A percentile compares a stretch with the other conserved stretches of the same genome.
Conservation (phyloP, 352 stramenopile species). For the Pythium brachiatum region DNA sequence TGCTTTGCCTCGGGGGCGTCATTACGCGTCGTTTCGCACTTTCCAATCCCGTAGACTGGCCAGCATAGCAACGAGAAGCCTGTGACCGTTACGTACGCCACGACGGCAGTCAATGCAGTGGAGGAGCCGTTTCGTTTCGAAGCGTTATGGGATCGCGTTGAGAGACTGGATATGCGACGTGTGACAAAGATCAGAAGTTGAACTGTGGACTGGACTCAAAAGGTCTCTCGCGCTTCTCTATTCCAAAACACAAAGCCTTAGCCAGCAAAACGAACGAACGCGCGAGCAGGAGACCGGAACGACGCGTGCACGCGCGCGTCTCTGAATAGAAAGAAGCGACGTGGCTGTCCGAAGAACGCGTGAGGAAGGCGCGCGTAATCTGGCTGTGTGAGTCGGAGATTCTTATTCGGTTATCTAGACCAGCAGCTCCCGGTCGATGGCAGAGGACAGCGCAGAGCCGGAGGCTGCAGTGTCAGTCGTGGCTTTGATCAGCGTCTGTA, state of each 20-base stretch:
- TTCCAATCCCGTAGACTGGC: background rate
- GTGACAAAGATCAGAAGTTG: background rate
- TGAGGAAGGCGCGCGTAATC: background rate
- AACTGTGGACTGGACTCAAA: background rate
- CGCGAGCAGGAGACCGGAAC: background rate
- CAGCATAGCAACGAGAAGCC: background rate
- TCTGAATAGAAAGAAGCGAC: background rate
- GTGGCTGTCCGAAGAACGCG: background rate
- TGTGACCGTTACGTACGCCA: background rate
- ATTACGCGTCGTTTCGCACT: background rate
- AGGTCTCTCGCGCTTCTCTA: too few relatives aligned
- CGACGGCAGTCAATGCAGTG: background rate
- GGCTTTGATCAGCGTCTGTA: slow-evolving; percentile 2
- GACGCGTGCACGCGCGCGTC: background rate
- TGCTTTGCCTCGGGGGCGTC: background rate
- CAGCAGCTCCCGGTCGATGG: slow-evolving; percentile 22
- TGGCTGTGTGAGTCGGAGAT: background rate
- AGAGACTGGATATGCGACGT: slow-evolving; percentile 9
- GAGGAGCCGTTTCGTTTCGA: slow-evolving; percentile 2
- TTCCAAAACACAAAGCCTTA: too few relatives aligned
- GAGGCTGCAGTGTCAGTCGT: background rate
- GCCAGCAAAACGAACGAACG: too few relatives aligned
- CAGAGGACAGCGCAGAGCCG: slow-evolving; percentile 1
- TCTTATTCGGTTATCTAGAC: slow-evolving; percentile 20
- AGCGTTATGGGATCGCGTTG: background rate